Percentiles rank a stretch among this genome's conserved stretches.
phyloP scores from a whole-genome alignment of 495 filamentous ascomycete species.

The Poronia punctata region DNA sequence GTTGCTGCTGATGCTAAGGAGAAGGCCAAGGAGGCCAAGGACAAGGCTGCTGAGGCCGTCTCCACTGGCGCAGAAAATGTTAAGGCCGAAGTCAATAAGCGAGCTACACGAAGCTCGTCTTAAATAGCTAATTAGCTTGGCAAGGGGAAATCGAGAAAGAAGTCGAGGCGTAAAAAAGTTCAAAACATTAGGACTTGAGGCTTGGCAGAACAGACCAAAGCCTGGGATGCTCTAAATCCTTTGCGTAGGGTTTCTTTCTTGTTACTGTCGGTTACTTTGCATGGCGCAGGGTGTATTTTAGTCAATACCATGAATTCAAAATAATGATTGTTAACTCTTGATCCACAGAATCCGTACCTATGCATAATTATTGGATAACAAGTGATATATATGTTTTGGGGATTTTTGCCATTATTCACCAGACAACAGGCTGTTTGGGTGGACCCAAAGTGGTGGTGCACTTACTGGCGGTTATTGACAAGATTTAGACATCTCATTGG shows the following conservation, averaged over 20 bases:
- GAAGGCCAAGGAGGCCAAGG: conserved; percentile 64
- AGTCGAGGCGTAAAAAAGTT: conserved; percentile 5
- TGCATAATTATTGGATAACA: too few species aligned
- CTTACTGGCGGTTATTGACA: too few species aligned
- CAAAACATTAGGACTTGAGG: not conserved
- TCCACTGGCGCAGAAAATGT: conserved; percentile 58
- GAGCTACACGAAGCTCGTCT: conserved; percentile 40
- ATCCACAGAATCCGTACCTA: too few species aligned
- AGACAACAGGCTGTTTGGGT: too few species aligned
- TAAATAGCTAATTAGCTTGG: conserved; percentile 16
- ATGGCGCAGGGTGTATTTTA: conserved; percentile 14
- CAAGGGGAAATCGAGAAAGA: not conserved
- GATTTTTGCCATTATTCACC: too few species aligned
- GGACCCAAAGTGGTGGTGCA: too few species aligned
- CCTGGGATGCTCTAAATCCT: conserved; percentile 10
- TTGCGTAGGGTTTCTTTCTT: conserved; percentile 3
- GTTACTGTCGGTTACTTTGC: conserved; percentile 8
- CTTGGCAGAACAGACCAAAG: conserved; percentile 2
- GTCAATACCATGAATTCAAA: conserved; percentile 3
- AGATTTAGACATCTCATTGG: too few species aligned
- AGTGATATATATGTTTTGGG: too few species aligned
- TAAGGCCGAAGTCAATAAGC: conserved; percentile 55
- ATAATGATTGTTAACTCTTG: too few species aligned
- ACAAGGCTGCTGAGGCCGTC: conserved; percentile 67
- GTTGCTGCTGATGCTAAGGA: conserved; percentile 65